phyloP scores from a whole-genome alignment of 768 basidiomycete species.

The Sarcomyxa edulis region DNA sequence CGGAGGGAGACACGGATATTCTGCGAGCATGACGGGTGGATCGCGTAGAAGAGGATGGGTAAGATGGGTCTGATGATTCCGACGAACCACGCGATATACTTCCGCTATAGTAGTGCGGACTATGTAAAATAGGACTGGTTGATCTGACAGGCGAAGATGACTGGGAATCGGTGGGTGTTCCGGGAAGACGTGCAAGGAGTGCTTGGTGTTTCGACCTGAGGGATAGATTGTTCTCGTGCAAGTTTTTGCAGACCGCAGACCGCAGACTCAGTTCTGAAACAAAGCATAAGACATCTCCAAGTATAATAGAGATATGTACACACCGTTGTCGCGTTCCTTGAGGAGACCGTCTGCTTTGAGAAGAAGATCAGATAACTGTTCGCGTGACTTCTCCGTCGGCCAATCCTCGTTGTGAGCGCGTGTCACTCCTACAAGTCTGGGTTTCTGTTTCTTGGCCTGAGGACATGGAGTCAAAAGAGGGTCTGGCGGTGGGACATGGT shows the following conservation, averaged over 20 bases:
- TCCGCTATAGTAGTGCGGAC: slow-evolving; percentile 12
- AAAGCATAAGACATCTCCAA: slow-evolving; percentile 1
- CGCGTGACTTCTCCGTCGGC: slow-evolving; percentile 63
- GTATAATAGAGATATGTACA: slow-evolving; percentile 17
- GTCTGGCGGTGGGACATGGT: no score
- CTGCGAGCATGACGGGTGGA: slow-evolving; percentile 33
- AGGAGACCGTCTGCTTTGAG: slow-evolving; percentile 72
- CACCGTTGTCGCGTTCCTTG: slow-evolving; percentile 72
- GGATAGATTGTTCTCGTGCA: slow-evolving; percentile 64
- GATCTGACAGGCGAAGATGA: slow-evolving; percentile 31
- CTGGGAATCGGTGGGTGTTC: slow-evolving; percentile 31
- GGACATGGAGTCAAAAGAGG: no score
- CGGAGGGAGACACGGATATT: slow-evolving; percentile 62
- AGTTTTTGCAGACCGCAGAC: slow-evolving; percentile 60
- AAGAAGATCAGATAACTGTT: slow-evolving; percentile 66
- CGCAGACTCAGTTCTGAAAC: slow-evolving; percentile 59
- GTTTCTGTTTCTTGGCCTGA: no score
- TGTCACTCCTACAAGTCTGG: no score
- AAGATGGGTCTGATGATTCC: slow-evolving; percentile 19
- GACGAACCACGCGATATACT: slow-evolving; percentile 25
- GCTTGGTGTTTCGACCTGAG: slow-evolving; percentile 71
- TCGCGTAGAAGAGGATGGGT: slow-evolving; percentile 16
- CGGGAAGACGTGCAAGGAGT: slow-evolving; percentile 58
- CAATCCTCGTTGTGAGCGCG: no score
- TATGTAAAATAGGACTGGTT: slow-evolving; percentile 2